Evolutionary conservation across 2,329 filamentous ascomycete species (phyloP), one percentile per base, ranked within the genome.

Genomic region (Lasiodiplodia theobromae): DNA sequence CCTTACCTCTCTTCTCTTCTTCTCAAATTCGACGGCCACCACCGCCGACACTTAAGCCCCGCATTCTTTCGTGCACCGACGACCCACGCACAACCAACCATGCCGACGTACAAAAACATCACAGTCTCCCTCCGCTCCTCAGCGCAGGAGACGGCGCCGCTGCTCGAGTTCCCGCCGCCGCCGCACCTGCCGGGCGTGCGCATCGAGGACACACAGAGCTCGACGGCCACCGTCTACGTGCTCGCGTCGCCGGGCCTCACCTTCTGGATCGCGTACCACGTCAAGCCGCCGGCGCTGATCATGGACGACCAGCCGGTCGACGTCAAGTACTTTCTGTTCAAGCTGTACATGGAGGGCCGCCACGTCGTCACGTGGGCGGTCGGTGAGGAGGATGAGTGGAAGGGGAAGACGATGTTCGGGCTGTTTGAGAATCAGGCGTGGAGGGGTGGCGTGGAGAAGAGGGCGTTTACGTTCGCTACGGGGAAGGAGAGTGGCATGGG

Each of bases 321-420:
- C 44, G 37, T 53, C 8, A 16, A 31, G 21, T 74, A 75, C 70
- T 83, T 80, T 69, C 78, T 83, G 69, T 85, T 85, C 78, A 85
- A 85, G 72, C 73, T 85, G 37, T 80, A 79, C 70, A 73, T 83
- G 69, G 76, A 81, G 44, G 78, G 76, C 18, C 72, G 72, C 31
- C 75, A 77, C 37, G 71, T 83, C 16, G 73, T 82, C 11, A 83
- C 75, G 69, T 86, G 83, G 83, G 79, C 80, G 2, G 77, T 77
- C 1, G 82, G 81, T 2, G 78, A 77, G 60, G 75, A 80, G 18
- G 77, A 85, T 14, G 72, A 72, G 3, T 85, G 78, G 77, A 75
- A 72, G 21, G 83, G 84, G 0, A 83, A 82, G 71, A 80, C 79
- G 0, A 79, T 83, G 75, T 85, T 82, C 72, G 82, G 76, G 3